Conservation (phyloP, 345 rosid species). For the Acer negundo region DNA sequence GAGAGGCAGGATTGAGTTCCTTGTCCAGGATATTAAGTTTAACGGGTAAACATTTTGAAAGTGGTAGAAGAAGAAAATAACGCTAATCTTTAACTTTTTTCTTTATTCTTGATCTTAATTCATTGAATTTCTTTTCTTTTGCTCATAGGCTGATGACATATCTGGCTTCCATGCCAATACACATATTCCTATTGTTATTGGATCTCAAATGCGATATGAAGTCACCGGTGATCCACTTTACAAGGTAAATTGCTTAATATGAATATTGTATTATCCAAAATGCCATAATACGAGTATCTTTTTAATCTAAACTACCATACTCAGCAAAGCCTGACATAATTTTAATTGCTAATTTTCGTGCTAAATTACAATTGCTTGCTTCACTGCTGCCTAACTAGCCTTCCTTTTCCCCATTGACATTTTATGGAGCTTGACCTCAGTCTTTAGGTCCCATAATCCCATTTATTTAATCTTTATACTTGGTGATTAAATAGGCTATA, state of each 20-base stretch:
- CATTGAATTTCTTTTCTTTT: conserved; percentile 16
- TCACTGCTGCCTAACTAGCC: neutral
- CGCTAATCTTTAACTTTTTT: neutral
- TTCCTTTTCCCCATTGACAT: neutral
- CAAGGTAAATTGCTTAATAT: conserved; percentile 50
- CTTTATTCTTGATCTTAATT: neutral
- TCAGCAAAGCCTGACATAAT: neutral
- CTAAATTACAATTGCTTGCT: neutral
- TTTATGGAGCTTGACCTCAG: neutral
- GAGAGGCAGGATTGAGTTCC: neutral
- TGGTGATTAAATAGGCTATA: neutral
- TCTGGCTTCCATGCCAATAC: conserved; percentile 89
- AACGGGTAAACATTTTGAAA: neutral
- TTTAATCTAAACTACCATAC: neutral
- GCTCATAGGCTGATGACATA: conserved; percentile 78
- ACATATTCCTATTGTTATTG: conserved; percentile 88
- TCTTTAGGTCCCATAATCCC: neutral
- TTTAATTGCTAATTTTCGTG: neutral
- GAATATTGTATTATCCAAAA: neutral
- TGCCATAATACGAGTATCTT: neutral
- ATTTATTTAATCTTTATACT: neutral
- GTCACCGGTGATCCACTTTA: conserved; percentile 85
- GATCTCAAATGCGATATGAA: conserved; percentile 93
- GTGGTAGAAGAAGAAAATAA: neutral
- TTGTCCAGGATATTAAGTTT: neutral